phyloP scores from a whole-genome alignment of 1,284 basidiomycete species.

The Trichosporon ovoides region DNA sequence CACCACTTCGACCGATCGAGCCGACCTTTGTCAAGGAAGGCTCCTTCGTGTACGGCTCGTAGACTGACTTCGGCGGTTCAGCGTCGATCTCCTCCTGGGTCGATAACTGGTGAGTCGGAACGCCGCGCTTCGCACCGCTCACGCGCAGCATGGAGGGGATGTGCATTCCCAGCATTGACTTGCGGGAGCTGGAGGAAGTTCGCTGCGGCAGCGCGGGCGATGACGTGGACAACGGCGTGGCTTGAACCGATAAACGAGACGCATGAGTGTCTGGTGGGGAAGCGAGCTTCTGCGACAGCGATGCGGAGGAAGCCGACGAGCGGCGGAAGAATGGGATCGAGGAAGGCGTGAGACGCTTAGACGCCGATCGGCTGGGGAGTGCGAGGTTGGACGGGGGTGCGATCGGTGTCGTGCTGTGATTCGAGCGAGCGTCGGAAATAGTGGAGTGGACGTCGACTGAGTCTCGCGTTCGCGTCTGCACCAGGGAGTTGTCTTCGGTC shows the following conservation, averaged over 20 bases:
- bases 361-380: constrained; percentile 23
- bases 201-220: constrained; percentile 16
- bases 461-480: background rate
- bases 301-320: constrained; percentile 72
- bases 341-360: constrained; percentile 73
- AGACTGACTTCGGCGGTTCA: constrained; percentile 10
- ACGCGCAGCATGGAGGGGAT: constrained; percentile 73
- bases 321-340: constrained; percentile 94
- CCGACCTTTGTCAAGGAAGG: constrained; percentile 11
- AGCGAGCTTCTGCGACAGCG: constrained; percentile 21
- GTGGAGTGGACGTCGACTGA: constrained; percentile 9
- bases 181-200: constrained; percentile 31
- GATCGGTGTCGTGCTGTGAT: constrained; percentile 25
- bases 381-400: constrained; percentile 13
- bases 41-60: constrained; percentile 51
- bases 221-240: constrained; percentile 6
- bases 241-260: constrained; percentile 17
- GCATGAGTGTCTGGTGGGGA: constrained; percentile 13
- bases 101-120: constrained; percentile 8
- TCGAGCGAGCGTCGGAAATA: constrained; percentile 19
- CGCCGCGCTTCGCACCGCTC: constrained; percentile 60
- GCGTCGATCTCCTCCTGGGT: constrained; percentile 16
- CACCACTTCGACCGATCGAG: constrained; percentile 11
- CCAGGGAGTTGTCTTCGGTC: constrained; percentile 12
- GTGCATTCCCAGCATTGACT: constrained; percentile 55